Evolutionary conservation across 352 stramenopile genomes (phyloP).

Genomic region (Phytophthora sansomeana): DNA sequence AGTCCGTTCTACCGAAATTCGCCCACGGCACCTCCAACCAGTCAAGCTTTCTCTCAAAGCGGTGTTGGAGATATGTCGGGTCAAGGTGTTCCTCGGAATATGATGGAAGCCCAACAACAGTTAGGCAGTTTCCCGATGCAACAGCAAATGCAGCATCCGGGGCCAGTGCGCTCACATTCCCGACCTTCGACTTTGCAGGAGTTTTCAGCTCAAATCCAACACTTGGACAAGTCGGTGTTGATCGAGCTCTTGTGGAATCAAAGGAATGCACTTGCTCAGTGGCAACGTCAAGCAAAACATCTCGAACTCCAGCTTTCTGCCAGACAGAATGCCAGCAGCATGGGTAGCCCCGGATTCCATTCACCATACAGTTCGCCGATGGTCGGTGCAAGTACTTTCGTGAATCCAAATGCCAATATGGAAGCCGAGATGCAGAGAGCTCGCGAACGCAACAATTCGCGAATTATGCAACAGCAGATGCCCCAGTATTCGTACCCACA

Average conservation of each 20-base stretch:
- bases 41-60: slow-evolving; percentile 31
- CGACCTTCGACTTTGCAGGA: slow-evolving; percentile 52
- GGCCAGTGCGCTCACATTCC: slow-evolving; percentile 41
- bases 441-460: slow-evolving; percentile 45
- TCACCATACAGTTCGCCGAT: slow-evolving; percentile 53
- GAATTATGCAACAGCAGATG: slow-evolving; percentile 36
- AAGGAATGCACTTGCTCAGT: slow-evolving; percentile 64
- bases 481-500: slow-evolving; percentile 30
- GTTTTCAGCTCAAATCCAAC: slow-evolving; percentile 75
- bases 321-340: slow-evolving; percentile 25
- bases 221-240: slow-evolving; percentile 66
- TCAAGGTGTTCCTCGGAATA: slow-evolving; percentile 22
- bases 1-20: slow-evolving; percentile 28
- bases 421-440: slow-evolving; percentile 65
- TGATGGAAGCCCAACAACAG: slow-evolving; percentile 35
- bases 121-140: slow-evolving; percentile 22
- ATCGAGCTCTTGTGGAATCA: slow-evolving; percentile 85
- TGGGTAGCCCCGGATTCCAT: slow-evolving; percentile 28
- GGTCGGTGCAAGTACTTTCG: slow-evolving; percentile 26
- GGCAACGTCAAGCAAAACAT: slow-evolving; percentile 61
- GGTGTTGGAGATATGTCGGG: slow-evolving; percentile 22
- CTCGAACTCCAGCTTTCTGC: slow-evolving; percentile 57
- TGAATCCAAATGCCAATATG: slow-evolving; percentile 37
- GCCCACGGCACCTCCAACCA: slow-evolving; percentile 18
- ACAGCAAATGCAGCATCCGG: slow-evolving; percentile 39